phyloP scores from a whole-genome alignment of 2,329 filamentous ascomycete species.

The Cladosporium colombiae region DNA sequence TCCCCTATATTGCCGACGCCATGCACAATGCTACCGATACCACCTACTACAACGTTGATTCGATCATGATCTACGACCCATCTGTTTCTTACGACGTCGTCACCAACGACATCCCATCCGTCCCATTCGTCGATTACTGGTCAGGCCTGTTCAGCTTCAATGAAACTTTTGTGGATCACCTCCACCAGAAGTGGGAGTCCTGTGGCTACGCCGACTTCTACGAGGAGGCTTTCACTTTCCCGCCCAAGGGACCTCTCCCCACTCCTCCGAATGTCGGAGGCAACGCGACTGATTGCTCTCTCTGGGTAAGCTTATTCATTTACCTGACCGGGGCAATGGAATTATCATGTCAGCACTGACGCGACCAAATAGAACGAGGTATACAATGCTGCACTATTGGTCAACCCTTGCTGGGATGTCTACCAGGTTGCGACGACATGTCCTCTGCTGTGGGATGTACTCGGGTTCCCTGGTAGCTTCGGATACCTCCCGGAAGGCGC shows the following conservation, averaged over 20 bases:
- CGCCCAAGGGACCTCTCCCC: constrained; percentile 64
- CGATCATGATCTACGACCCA: constrained; percentile 73
- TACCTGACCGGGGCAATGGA: too few species aligned
- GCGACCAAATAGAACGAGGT: constrained; percentile 52
- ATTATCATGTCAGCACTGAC: neutral
- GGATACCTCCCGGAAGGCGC: constrained; percentile 64
- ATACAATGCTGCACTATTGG: constrained; percentile 51
- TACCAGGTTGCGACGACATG: constrained; percentile 75
- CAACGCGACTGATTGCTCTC: constrained; percentile 52
- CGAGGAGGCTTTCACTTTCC: constrained; percentile 65
- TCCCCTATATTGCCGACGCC: constrained; percentile 71
- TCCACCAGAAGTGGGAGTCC: constrained; percentile 51
- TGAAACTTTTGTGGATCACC: constrained; percentile 54
- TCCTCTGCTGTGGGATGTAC: constrained; percentile 67
- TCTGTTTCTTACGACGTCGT: constrained; percentile 57
- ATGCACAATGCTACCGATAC: constrained; percentile 70
- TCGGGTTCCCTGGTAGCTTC: constrained; percentile 67
- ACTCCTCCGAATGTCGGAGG: constrained; percentile 48
- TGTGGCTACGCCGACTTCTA: constrained; percentile 67
- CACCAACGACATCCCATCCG: constrained; percentile 54
- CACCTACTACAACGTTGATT: constrained; percentile 66
- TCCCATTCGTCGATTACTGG: constrained; percentile 64
- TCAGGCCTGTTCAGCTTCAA: constrained; percentile 64
- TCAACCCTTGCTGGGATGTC: constrained; percentile 79
- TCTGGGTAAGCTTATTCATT: constrained; percentile 25